Evolutionary conservation across 2,329 filamentous ascomycete species (phyloP).

Genomic region (Penicillium palitans): DNA sequence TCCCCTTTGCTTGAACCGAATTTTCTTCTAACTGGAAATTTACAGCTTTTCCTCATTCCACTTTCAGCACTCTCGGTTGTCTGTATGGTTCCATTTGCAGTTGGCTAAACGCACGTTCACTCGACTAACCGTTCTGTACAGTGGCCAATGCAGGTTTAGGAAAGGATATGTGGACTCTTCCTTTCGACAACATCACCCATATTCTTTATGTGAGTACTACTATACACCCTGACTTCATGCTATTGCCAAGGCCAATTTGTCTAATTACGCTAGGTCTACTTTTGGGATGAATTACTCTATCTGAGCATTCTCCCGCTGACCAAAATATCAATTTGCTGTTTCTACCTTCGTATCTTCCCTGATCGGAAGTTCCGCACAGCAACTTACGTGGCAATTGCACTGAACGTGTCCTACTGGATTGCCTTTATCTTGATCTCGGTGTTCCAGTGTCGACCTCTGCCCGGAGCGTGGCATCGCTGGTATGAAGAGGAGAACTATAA

Average conservation of each 20-base stretch:
- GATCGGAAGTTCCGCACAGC: conserved; percentile 33
- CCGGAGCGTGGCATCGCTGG: conserved; percentile 46
- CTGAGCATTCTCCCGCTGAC: conserved; percentile 35
- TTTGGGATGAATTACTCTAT: conserved; percentile 35
- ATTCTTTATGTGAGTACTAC: conserved; percentile 40
- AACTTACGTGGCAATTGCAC: conserved; percentile 33
- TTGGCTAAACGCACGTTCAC: too few species aligned
- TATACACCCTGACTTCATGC: conserved; percentile 23
- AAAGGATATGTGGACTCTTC: conserved; percentile 48
- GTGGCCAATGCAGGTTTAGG: conserved; percentile 46
- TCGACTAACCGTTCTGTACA: conserved; percentile 21
- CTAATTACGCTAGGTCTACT: conserved; percentile 32
- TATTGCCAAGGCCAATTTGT: conserved; percentile 1
- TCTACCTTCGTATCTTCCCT: conserved; percentile 49
- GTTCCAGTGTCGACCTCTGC: conserved; percentile 41
- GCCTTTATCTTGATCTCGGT: conserved; percentile 39
- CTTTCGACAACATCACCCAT: conserved; percentile 44
- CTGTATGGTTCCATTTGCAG: conserved; percentile 20
- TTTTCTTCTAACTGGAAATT: background rate
- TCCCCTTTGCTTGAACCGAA: background rate
- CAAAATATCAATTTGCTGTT: conserved; percentile 37
- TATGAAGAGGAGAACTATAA: conserved; percentile 35
- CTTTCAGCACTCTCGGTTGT: conserved; percentile 28
- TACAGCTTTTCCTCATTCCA: conserved; percentile 23
- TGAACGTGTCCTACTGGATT: conserved; percentile 33